Conservation (phyloP, 2,329 filamentous ascomycete species). For the Cytospora chrysosperma region DNA sequence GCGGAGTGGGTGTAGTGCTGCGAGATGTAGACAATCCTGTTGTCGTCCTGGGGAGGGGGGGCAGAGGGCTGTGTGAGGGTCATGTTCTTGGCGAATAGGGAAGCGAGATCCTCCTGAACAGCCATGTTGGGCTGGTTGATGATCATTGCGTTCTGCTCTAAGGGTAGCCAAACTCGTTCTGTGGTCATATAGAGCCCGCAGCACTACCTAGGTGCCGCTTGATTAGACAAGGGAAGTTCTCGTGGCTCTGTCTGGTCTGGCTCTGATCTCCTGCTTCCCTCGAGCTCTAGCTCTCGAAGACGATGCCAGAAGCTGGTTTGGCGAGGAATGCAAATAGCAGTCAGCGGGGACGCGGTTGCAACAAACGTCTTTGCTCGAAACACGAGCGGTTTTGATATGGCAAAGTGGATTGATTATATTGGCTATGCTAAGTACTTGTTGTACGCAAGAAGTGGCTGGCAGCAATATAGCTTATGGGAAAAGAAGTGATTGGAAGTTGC, state of each 20-base stretch:
- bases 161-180: neutral
- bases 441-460: conserved; percentile 14
- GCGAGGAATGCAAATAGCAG: conserved; percentile 7
- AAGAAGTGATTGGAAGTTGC: neutral
- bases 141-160: conserved; percentile 35
- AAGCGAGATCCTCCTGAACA: conserved; percentile 78
- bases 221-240: conserved; percentile 28
- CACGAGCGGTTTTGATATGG: conserved; percentile 21
- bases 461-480: conserved; percentile 5
- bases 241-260: neutral
- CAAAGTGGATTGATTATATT: conserved; percentile 52
- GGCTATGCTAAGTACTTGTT: conserved; percentile 48
- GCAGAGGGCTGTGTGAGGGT: conserved; percentile 50
- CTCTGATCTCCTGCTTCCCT: neutral
- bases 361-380: conserved; percentile 13
- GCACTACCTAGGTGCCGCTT: conserved; percentile 20
- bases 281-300: neutral
- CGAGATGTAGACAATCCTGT: conserved; percentile 67
- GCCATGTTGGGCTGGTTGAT: conserved; percentile 53
- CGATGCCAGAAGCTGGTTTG: conserved; percentile 17
- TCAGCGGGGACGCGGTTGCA: conserved; percentile 11
- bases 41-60: conserved; percentile 29
- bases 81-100: conserved; percentile 75
- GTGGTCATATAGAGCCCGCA: conserved; percentile 1
- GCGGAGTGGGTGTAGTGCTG: conserved; percentile 83